These are phyloP conservation scores for Ophiostoma quercus DNA, from an alignment of 2,329 filamentous ascomycete species.

Conservation along the genomic window DNA sequence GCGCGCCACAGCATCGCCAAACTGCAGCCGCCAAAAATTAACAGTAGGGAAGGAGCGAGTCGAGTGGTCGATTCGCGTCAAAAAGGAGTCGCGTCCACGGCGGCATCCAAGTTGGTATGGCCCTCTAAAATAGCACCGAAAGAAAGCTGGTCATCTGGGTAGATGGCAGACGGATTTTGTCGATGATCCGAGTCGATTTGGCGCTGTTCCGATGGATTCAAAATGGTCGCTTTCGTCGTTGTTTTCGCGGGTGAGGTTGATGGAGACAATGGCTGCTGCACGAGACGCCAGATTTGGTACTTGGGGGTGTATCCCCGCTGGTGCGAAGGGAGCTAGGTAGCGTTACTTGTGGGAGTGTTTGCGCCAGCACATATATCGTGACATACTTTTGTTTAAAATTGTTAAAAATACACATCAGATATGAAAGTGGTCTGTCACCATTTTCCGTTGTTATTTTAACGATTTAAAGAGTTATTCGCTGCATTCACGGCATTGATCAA, in stretches of 20 bases:
- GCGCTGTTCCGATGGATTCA: conserved; percentile 49
- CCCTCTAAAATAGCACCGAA: conserved; percentile 47
- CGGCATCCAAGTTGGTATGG: conserved; percentile 43
- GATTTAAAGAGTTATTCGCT: too few relatives aligned
- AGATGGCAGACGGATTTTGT: conserved; percentile 45
- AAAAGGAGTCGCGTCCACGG: conserved; percentile 47
- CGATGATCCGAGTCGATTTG: conserved; percentile 40
- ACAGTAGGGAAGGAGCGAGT: conserved; percentile 23
- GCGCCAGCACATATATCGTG: neutral
- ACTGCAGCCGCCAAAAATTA: conserved; percentile 20
- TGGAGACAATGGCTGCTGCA: conserved; percentile 25
- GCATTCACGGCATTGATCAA: neutral
- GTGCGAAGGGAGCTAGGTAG: conserved; percentile 12
- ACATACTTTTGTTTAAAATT: neutral
- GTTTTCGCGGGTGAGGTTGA: conserved; percentile 28
- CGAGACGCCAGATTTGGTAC: conserved; percentile 26
- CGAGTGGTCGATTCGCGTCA: conserved; percentile 24
- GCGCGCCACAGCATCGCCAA: conserved; percentile 21
- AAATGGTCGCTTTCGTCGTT: conserved; percentile 41
- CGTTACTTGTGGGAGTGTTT: neutral
- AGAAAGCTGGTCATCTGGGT: conserved; percentile 47
- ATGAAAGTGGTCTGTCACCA: neutral
- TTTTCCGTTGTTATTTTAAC: neutral
- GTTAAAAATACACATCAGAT: neutral
- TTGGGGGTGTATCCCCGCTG: conserved; percentile 17